Base-by-base conservation (phyloP, 2,329 filamentous ascomycete genomes). In the Neonectria punicea region DNA sequence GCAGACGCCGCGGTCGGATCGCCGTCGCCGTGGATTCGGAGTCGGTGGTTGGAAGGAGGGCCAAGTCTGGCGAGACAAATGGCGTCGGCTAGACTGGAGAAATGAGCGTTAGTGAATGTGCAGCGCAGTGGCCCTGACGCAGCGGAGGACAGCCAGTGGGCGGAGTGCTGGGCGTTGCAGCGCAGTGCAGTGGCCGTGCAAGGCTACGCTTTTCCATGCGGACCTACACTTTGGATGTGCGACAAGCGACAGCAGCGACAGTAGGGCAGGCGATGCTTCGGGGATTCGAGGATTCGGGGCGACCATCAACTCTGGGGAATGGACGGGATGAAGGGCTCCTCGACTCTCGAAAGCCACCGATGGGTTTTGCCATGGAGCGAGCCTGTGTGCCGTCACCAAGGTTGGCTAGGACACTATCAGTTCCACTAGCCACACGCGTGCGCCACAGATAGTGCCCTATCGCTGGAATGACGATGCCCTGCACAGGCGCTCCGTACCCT, bases 341-440 rank as follows among this genome's bases (percentile, higher is more conserved):
- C 65, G 70, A 73, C 67, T 70, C 69, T 71, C 65, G 66, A 67
- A 64, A 73, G 66, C 55, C 65, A 70, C 72, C 68, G 70, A 73
- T 73, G 62, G 68, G 71, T 73, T 73, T 73, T 73, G 65, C 71
- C 68, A 70, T 72, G 53, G 64, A 68, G 60, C 65, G 64, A 68
- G 60, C 65, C 60, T 62, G 70, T 68, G 65, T 69, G 68, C 67
- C 68, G 62, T 58, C 57, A 60, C 53, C 41, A 44, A 44, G 11
- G 28, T 20, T 32, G 22, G 50, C n/a, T 68, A 68, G 32, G 43
- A 16, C 41, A 32, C 56, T 67, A 67, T 34, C 66, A 60, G 47
- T 3, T 30, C 6, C 3, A 14, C 13, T 41, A 11, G 20, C 28
- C 10, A 8, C 0, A 16, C 13, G 5, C 50, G 20, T 56, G 36